Base-by-base conservation (phyloP, 208 protist genomes). In the Leishmania major region DNA sequence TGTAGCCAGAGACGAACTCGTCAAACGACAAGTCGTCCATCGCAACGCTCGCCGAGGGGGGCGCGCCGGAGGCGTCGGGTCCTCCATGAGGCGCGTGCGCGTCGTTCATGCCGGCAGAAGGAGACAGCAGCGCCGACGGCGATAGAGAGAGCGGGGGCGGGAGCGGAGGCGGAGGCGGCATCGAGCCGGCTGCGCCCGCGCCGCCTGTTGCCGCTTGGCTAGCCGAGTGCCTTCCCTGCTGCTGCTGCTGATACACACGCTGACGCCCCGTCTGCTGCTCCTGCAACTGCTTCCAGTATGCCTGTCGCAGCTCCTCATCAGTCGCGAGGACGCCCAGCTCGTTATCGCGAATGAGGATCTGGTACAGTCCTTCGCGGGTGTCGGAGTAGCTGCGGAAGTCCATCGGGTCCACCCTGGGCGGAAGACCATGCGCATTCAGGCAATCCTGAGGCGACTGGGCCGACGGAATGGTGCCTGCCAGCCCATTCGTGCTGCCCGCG, bases 301-400 rank as follows among this genome's bases (percentile, higher is more conserved):
- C 80, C 80, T 89, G 80, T 6, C 93, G 84, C 71, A 96, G 80
- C 77, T 86, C 88, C 81, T 83, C 88, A 69, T 96, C 91, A 1
- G 93, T 94, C 7, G 89, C 86, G 82, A 85, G 93, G 72, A 96
- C 71, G 51, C 90, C 90, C n/a, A 73, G 81, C 25, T 94, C 93
- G 72, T 90, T 96, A 57, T 94, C 91, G 55, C 53, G 59, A 69
- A 96, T 86, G 25, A 96, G 82, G 3, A 91, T 40, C 31, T 92
- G 83, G 71, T 96, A 96, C 4, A 96, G 87, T 37, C 93, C 91
- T 66, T 94, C 89, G 31, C 85, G 86, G 43, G 83, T 90, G 80
- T 96, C 92, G 43, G 75, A 77, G 67, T 87, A 96, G 75, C 84
- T 86, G n/a, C 88, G 86, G 79, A 88, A 94, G 17, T 78, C 66